These are phyloP conservation scores for Daedaleopsis sinensis DNA, from an alignment of 768 basidiomycete species.

Conservation along the genomic window DNA sequence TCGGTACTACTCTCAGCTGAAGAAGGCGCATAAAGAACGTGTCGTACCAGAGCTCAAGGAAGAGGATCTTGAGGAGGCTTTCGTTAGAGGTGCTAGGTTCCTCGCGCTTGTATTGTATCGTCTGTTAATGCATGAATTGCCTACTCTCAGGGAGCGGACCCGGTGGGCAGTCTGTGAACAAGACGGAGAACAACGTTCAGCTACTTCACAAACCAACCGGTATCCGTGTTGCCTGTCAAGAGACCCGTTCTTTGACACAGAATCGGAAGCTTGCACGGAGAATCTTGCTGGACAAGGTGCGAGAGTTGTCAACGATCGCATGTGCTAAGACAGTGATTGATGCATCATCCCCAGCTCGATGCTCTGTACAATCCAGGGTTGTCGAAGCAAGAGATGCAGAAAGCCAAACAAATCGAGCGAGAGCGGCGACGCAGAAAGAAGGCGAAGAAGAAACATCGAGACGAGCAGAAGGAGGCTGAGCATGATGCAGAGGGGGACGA, in stretches of 20 bases:
- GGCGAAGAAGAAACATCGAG: conserved; percentile 63
- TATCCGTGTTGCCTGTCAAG: conserved; percentile 84
- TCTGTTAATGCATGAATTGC: conserved; percentile 13
- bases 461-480: neutral
- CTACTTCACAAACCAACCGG: conserved; percentile 89
- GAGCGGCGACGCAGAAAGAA: conserved; percentile 79
- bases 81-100: conserved; percentile 71
- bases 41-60: conserved; percentile 70
- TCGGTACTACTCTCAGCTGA: conserved; percentile 70
- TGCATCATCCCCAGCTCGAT: conserved; percentile 56
- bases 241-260: conserved; percentile 79
- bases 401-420: conserved; percentile 75
- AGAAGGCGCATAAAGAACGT: conserved; percentile 67
- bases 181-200: conserved; percentile 90
- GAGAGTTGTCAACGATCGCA: neutral
- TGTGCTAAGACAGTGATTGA: neutral
- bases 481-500: neutral
- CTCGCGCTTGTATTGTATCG: neutral
- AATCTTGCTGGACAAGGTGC: conserved; percentile 72
- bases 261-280: conserved; percentile 81
- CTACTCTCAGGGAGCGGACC: conserved; percentile 76
- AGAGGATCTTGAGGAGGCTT: conserved; percentile 82
- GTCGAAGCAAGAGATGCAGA: conserved; percentile 67
- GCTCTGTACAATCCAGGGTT: conserved; percentile 72
- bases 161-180: conserved; percentile 97